Conservation (phyloP, 2,329 filamentous ascomycete genomes). For the Diplodia corticola region DNA sequence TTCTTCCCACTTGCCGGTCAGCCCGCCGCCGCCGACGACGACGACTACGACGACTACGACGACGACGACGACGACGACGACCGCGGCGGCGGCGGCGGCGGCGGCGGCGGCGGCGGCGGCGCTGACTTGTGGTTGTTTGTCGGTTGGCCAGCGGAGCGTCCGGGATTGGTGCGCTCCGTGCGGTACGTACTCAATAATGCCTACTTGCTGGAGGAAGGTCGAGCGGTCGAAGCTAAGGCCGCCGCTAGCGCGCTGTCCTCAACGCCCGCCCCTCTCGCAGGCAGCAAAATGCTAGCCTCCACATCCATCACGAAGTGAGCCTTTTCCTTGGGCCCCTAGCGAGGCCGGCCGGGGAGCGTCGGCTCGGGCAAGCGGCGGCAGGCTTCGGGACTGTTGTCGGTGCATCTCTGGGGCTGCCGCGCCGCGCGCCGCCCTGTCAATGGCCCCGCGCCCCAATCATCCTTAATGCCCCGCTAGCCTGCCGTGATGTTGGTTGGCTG, state of each 20-base stretch:
- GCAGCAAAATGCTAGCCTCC: background rate
- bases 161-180: background rate
- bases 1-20: background rate
- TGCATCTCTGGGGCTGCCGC: slow-evolving; percentile 1
- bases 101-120: background rate
- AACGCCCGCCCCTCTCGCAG: background rate
- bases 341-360: background rate
- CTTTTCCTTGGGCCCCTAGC: background rate
- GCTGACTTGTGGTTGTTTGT: slow-evolving; percentile 16
- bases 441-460: background rate
- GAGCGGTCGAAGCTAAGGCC: slow-evolving; percentile 10
- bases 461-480: too few relatives aligned
- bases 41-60: background rate
- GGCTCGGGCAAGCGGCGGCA: slow-evolving; percentile 13
- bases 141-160: background rate
- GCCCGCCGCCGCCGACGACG: background rate
- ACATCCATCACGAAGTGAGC: background rate
- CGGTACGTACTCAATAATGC: background rate
- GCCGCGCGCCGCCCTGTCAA: background rate
- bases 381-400: slow-evolving; percentile 6
- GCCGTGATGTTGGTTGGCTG: background rate
- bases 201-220: background rate
- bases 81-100: background rate
- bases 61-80: too few relatives aligned
- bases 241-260: slow-evolving; percentile 1